Evolutionary conservation across 129 eudicot genomes (phyloP).

Genomic region (Flaveria bidentis): DNA sequence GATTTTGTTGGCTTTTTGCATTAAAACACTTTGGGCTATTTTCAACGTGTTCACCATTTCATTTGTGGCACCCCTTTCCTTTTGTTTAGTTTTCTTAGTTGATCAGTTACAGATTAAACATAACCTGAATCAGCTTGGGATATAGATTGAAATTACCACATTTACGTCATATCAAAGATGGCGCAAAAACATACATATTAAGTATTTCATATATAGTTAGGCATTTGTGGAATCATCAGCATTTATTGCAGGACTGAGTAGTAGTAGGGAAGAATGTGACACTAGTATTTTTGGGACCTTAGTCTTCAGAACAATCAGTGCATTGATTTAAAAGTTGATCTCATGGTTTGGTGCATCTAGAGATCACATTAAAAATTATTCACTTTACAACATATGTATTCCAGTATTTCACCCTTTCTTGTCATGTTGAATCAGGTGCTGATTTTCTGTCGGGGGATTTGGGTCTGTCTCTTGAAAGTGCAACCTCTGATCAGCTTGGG

Average conservation of each 20-base stretch:
- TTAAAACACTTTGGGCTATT: neutral
- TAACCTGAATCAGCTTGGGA: neutral
- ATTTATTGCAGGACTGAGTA: no score
- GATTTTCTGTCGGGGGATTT: slow-evolving; percentile 88
- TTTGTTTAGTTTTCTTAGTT: neutral
- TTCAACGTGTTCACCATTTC: neutral
- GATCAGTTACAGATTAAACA: neutral
- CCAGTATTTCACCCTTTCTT: neutral
- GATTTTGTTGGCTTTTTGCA: neutral
- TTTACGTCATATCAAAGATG: no score
- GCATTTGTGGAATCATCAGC: no score
- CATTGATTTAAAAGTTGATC: no score
- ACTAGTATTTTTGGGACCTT: no score
- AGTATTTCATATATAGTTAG: no score
- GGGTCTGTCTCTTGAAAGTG: slow-evolving; percentile 70
- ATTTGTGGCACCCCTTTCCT: neutral
- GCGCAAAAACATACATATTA: no score
- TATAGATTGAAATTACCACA: neutral
- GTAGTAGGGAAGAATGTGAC: no score
- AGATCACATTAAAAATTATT: no score
- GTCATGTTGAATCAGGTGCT: slow-evolving; percentile 54
- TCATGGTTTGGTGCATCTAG: no score
- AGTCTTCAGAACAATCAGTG: no score
- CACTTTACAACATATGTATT: no score
- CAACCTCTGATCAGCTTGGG: slow-evolving; percentile 95